phyloP scores from a whole-genome alignment of 306 rosid genomes.

The Glycine latifolia region DNA sequence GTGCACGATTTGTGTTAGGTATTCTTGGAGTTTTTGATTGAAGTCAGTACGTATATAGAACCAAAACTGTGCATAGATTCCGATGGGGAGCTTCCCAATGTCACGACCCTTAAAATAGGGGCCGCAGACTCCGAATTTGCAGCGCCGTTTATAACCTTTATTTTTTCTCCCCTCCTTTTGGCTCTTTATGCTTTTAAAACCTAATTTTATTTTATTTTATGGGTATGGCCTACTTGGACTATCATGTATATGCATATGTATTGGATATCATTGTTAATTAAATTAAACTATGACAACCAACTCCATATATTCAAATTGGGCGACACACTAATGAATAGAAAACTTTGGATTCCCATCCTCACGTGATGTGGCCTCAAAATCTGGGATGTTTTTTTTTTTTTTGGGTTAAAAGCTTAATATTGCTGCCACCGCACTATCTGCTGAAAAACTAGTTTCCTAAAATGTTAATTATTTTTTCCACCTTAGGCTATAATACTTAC shows the following conservation, averaged over 20 bases:
- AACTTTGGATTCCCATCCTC: constrained; percentile 64
- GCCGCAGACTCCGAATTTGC: constrained; percentile 39
- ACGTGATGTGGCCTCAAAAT: constrained; percentile 87
- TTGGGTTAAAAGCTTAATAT: constrained; percentile 48
- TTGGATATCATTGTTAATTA: constrained; percentile 4
- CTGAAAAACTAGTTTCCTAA: constrained; percentile 41
- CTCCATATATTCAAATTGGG: constrained; percentile 46
- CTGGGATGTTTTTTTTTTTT: constrained; percentile 61
- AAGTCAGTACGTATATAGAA: constrained; percentile 43
- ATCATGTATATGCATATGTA: constrained; percentile 31
- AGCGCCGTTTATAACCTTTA: constrained; percentile 64
- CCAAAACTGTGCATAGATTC: constrained; percentile 69
- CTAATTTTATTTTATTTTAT: constrained; percentile 26
- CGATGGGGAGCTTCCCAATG: constrained; percentile 64
- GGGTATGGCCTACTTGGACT: constrained; percentile 31
- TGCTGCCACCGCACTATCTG: constrained; percentile 57
- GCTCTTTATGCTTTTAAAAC: constrained; percentile 53
- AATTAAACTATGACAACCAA: constrained; percentile 43
- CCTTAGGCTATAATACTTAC: constrained; percentile 13
- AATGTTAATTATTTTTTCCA: constrained; percentile 52
- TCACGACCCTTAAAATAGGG: constrained; percentile 71
- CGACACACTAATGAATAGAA: constrained; percentile 42
- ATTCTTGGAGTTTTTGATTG: constrained; percentile 29
- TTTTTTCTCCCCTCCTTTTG: constrained; percentile 44
- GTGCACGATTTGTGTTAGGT: constrained; percentile 40